Evolutionary conservation across 257 asterid species (phyloP).

Genomic region (Gentiana straminea): DNA sequence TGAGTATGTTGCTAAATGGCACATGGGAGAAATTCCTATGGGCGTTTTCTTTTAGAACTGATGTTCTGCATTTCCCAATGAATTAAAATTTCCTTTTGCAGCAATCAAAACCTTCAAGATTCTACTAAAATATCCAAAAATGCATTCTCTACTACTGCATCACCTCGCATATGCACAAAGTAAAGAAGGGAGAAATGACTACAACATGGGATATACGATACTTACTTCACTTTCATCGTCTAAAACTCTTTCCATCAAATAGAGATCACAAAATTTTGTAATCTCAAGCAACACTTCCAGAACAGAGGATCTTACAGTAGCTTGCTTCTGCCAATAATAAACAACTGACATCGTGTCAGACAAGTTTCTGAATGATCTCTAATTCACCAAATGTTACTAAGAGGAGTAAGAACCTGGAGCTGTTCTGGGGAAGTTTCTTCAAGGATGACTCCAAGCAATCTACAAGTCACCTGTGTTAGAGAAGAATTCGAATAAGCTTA

Average conservation of each 20-base stretch:
- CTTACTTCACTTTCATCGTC: conserved; percentile 86
- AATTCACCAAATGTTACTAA: neutral
- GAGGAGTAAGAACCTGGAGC: conserved; percentile 50
- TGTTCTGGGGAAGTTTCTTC: conserved; percentile 86
- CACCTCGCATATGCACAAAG: neutral
- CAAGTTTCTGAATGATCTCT: neutral
- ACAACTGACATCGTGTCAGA: neutral
- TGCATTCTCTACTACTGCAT: too few species aligned
- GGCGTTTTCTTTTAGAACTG: too few species aligned
- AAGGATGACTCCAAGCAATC: conserved; percentile 68
- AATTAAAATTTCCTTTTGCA: too few species aligned
- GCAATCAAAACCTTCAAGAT: too few species aligned
- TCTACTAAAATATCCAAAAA: too few species aligned
- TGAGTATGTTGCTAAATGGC: too few species aligned
- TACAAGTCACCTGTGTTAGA: conserved; percentile 62
- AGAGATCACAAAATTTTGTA: conserved; percentile 85
- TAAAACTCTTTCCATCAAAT: conserved; percentile 92
- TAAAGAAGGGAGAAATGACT: neutral
- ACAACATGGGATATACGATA: neutral
- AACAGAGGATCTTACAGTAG: conserved; percentile 73
- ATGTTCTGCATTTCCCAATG: too few species aligned
- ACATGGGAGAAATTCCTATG: too few species aligned
- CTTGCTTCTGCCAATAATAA: conserved; percentile 67
- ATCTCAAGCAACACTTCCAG: conserved; percentile 80
- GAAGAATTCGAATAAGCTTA: neutral